phyloP scores from a whole-genome alignment of 2,329 filamentous ascomycete genomes.

The Nemania diffusa region DNA sequence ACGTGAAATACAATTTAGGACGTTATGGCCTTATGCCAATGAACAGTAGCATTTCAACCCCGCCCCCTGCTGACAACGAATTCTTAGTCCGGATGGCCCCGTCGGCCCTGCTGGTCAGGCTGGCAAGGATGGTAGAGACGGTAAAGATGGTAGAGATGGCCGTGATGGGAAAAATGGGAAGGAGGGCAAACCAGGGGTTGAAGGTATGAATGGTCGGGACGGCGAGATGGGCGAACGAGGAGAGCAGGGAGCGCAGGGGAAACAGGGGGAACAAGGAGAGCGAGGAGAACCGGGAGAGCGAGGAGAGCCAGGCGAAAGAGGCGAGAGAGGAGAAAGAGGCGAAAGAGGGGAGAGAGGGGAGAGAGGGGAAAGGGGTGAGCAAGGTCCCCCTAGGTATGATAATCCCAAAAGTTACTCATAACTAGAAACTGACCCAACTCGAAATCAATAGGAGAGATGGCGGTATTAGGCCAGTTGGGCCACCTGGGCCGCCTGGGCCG shows the following conservation, averaged over 20 bases:
- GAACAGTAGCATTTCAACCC: not conserved
- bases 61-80: not conserved
- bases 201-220: conserved; percentile 11
- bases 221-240: conserved; percentile 2
- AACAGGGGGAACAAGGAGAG: conserved; percentile 1
- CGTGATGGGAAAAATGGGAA: conserved; percentile 10
- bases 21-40: not conserved
- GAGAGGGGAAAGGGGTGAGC: not conserved
- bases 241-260: not conserved
- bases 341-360: conserved; percentile 6
- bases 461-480: not conserved
- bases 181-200: conserved; percentile 6
- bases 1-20: not conserved
- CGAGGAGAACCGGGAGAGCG: not conserved
- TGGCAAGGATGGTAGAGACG: not conserved
- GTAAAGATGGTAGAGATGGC: conserved; percentile 32
- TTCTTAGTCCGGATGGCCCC: not conserved
- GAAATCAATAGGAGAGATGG: conserved; percentile 9
- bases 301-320: not conserved
- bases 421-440: not conserved
- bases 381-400: conserved; percentile 21
- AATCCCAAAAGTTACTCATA: not conserved
- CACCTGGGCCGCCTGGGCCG: not conserved
- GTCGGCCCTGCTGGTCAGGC: conserved; percentile 3
- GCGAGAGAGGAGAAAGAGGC: conserved; percentile 3